Percentiles rank a stretch among this genome's conserved stretches.
These are phyloP conservation scores for Coemansia sp. DNA, from an alignment of 192 early-diverging fungal genomes.

Conservation along the genomic window DNA sequence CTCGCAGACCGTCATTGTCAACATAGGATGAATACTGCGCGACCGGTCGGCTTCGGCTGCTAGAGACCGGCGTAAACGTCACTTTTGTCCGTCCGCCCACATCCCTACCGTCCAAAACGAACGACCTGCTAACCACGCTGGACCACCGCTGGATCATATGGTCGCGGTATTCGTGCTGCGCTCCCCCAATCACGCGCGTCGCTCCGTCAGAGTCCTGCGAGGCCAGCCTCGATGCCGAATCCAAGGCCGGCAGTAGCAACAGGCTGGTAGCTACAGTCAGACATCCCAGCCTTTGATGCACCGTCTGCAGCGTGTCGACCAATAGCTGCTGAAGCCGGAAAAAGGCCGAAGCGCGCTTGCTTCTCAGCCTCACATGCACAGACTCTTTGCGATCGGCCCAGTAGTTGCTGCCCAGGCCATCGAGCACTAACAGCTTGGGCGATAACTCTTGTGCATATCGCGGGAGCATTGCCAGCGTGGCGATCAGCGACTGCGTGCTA, in stretches of 20 bases:
- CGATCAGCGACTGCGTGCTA: conserved; percentile 20
- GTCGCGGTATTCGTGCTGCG: conserved; percentile 21
- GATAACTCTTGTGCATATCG: conserved; percentile 7
- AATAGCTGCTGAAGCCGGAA: conserved; percentile 46
- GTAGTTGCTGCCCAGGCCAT: conserved; percentile 27
- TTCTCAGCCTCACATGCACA: conserved; percentile 11
- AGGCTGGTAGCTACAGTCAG: conserved; percentile 20
- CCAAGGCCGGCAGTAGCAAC: conserved; percentile 26
- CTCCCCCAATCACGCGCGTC: conserved; percentile 6
- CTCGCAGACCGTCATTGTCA: conserved; percentile 3
- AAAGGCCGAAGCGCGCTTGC: conserved; percentile 32
- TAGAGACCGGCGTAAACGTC: conserved; percentile 9
- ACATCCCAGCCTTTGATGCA: conserved; percentile 13
- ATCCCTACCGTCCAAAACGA: conserved; percentile 22
- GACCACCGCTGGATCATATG: conserved; percentile 48
- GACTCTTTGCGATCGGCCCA: conserved; percentile 28
- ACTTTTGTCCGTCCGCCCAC: background rate
- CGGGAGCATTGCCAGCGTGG: conserved; percentile 37
- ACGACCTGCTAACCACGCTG: conserved; percentile 16
- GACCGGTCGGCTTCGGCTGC: background rate
- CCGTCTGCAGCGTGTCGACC: conserved; percentile 29
- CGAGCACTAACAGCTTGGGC: conserved; percentile 8
- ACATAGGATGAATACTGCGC: background rate
- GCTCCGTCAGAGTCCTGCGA: conserved; percentile 1
- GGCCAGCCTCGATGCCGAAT: background rate